Evolutionary conservation across 495 filamentous ascomycete genomes (phyloP).

Genomic region (Neurospora sp.): DNA sequence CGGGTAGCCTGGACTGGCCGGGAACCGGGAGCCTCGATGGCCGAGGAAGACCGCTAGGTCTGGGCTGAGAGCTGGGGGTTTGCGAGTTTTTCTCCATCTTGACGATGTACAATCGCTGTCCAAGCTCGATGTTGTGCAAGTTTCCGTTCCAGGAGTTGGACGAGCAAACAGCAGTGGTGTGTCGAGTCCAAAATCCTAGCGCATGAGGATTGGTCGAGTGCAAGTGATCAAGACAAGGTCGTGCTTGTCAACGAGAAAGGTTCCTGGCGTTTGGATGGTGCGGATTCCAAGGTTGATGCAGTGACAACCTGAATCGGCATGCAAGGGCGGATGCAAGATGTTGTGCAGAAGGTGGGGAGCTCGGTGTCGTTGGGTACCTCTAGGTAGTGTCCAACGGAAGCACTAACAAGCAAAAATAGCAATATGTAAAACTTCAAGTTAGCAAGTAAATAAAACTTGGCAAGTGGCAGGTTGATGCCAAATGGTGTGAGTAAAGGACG

Average conservation of each 20-base stretch:
- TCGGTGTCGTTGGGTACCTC: not conserved
- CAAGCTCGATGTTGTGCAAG: not conserved
- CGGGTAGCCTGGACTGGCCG: slow-evolving; percentile 18
- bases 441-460: not conserved
- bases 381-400: not conserved
- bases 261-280: not conserved
- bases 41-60: slow-evolving; percentile 17
- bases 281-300: not conserved
- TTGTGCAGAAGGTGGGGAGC: not conserved
- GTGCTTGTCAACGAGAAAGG: not conserved
- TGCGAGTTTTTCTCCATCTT: slow-evolving; percentile 26
- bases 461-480: not conserved
- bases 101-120: not conserved
- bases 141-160: not conserved
- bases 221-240: not conserved
- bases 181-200: not conserved
- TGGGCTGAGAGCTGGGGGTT: slow-evolving; percentile 3
- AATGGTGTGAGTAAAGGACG: not conserved
- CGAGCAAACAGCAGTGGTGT: not conserved
- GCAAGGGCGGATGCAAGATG: not conserved
- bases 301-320: not conserved
- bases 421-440: not conserved
- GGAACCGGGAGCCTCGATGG: slow-evolving; percentile 17
- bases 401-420: not conserved
- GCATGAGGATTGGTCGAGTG: not conserved